Percentiles rank a stretch among this genome's conserved stretches.
Evolutionary conservation across 257 asterid genomes (phyloP).

Genomic region (Handroanthus guayacan): DNA sequence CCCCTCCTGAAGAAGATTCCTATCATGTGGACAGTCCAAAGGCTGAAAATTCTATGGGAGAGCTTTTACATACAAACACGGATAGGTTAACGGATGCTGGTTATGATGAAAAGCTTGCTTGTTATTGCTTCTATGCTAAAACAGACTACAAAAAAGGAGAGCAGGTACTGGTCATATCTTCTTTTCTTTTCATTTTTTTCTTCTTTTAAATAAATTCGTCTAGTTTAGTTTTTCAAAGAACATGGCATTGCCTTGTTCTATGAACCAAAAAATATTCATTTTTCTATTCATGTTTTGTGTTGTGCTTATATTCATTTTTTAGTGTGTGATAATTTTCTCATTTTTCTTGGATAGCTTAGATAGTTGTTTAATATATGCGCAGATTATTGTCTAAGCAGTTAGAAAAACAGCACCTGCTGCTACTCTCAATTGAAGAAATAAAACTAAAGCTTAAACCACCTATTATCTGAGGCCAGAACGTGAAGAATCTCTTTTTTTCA

Average conservation of each 20-base stretch:
- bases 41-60: constrained; percentile 31
- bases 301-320: neutral
- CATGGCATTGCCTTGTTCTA: constrained; percentile 9
- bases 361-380: too few relatives aligned
- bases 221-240: constrained; percentile 10
- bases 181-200: neutral
- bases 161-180: constrained; percentile 60
- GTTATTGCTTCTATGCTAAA: constrained; percentile 84
- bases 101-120: constrained; percentile 57
- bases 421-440: neutral
- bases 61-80: constrained; percentile 36
- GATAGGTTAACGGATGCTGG: constrained; percentile 81
- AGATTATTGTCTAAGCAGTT: neutral
- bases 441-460: neutral
- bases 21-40: constrained; percentile 34
- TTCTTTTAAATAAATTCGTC: too few relatives aligned
- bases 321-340: neutral
- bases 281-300: neutral
- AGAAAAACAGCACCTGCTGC: neutral
- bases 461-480: neutral
- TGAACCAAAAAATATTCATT: neutral
- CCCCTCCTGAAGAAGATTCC: constrained; percentile 74
- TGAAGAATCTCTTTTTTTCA: neutral
- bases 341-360: neutral
- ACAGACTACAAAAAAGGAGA: constrained; percentile 77